These are phyloP conservation scores for Fusarium redolens DNA, from an alignment of 2,329 filamentous ascomycete species.

Conservation along the genomic window DNA sequence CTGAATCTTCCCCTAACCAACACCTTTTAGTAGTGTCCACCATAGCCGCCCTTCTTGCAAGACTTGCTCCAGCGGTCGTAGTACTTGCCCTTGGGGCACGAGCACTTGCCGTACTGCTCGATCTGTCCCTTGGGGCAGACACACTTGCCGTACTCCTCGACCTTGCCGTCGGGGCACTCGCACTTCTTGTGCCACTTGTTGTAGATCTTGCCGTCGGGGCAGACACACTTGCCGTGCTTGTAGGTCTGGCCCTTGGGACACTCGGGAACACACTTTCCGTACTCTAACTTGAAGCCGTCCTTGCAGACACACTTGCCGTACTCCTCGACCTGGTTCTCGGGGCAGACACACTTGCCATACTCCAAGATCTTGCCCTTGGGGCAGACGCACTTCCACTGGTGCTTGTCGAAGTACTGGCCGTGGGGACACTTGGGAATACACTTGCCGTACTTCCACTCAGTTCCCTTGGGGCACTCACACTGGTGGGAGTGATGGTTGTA, in stretches of 20 bases:
- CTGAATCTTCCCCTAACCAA: too few species aligned
- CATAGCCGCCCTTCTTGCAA: slow-evolving; percentile 33
- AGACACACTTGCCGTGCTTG: slow-evolving; percentile 20
- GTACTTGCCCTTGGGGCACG: slow-evolving; percentile 34
- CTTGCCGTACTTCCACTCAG: slow-evolving; percentile 17
- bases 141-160: slow-evolving; percentile 19
- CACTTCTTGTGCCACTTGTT: slow-evolving; percentile 20
- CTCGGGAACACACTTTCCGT: slow-evolving; percentile 17
- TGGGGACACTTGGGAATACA: slow-evolving; percentile 10
- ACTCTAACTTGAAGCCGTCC: slow-evolving; percentile 8
- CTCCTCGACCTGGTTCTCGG: not conserved
- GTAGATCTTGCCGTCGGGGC: slow-evolving; percentile 19
- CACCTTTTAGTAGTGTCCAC: slow-evolving; percentile 8
- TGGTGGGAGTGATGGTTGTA: not conserved
- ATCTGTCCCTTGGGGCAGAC: slow-evolving; percentile 22
- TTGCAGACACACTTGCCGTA: slow-evolving; percentile 10
- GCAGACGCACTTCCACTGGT: slow-evolving; percentile 15
- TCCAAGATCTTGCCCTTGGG: slow-evolving; percentile 22
- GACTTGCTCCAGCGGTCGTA: slow-evolving; percentile 31
- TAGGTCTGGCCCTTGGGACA: slow-evolving; percentile 11
- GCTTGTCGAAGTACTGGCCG: slow-evolving; percentile 14
- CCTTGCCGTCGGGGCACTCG: slow-evolving; percentile 17
- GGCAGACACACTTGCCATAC: slow-evolving; percentile 23
- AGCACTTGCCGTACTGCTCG: slow-evolving; percentile 23
- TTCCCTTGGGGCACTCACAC: slow-evolving; percentile 21